Percentiles rank a stretch among this genome's conserved stretches.
phyloP scores from a whole-genome alignment of 495 filamentous ascomycete species.

The Aspergillus affinis region DNA sequence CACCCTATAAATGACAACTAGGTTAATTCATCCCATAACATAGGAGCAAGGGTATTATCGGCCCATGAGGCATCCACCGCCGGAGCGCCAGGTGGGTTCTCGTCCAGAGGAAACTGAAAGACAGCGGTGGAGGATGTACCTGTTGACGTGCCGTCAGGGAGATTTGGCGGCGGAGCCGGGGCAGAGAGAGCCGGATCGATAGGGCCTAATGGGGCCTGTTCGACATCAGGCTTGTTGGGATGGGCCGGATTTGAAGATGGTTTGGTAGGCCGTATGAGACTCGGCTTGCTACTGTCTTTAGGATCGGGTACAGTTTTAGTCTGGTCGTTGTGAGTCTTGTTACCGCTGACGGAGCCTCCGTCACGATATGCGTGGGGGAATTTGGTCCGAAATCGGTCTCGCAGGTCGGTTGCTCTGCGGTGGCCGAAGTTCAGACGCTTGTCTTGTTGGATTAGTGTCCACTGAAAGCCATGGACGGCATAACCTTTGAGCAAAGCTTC shows the following conservation, averaged over 20 bases:
- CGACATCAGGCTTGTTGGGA: slow-evolving; percentile 11
- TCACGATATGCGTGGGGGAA: slow-evolving; percentile 72
- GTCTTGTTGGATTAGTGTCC: slow-evolving; percentile 79
- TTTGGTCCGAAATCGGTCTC: slow-evolving; percentile 79
- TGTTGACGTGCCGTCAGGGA: slow-evolving; percentile 21
- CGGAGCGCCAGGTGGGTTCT: slow-evolving; percentile 23
- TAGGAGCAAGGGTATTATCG: slow-evolving; percentile 45
- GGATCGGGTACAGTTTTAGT: slow-evolving; percentile 2
- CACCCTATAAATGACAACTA: slow-evolving; percentile 10
- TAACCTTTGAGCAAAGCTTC: slow-evolving; percentile 74
- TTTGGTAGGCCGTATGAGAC: slow-evolving; percentile 8
- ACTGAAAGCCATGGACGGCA: slow-evolving; percentile 70
- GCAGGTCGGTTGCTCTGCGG: slow-evolving; percentile 73
- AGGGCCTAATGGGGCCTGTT: slow-evolving; percentile 11
- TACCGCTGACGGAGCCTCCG: slow-evolving; percentile 43
- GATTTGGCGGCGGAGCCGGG: slow-evolving; percentile 28
- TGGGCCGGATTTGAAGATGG: slow-evolving; percentile 10
- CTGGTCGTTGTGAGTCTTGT: slow-evolving; percentile 18
- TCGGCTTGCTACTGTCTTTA: slow-evolving; percentile 11
- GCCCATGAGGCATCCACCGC: slow-evolving; percentile 32
- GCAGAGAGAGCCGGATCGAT: slow-evolving; percentile 36
- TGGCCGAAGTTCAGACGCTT: slow-evolving; percentile 60
- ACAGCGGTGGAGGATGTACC: slow-evolving; percentile 15
- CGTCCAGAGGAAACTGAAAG: slow-evolving; percentile 39
- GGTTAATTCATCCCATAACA: slow-evolving; percentile 45